These are phyloP conservation scores for Ceratobasidium sp. DNA, from an alignment of 1,284 basidiomycete genomes.

Conservation along the genomic window DNA sequence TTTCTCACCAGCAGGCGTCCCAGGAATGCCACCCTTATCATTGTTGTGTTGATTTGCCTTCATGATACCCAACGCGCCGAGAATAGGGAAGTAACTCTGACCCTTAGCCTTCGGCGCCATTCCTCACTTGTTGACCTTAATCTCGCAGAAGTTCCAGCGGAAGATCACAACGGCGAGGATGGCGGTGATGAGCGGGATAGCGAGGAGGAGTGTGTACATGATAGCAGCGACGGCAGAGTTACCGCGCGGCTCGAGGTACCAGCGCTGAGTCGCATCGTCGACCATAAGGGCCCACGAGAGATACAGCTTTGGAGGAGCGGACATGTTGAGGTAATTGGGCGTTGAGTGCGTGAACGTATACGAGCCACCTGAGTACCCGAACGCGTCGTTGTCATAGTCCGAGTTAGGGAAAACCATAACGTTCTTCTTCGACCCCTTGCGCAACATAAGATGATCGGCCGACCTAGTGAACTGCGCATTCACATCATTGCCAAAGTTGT, in stretches of 20 bases:
- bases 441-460: slow-evolving; percentile 80
- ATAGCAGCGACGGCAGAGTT: slow-evolving; percentile 82
- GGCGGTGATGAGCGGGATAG: slow-evolving; percentile 87
- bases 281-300: slow-evolving; percentile 87
- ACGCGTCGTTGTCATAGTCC: slow-evolving; percentile 78
- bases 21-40: slow-evolving; percentile 47
- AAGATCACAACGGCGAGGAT: slow-evolving; percentile 85
- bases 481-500: slow-evolving; percentile 65
- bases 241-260: slow-evolving; percentile 85
- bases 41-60: slow-evolving; percentile 42
- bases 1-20: slow-evolving; percentile 68
- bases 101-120: slow-evolving; percentile 68
- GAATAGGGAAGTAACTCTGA: slow-evolving; percentile 79
- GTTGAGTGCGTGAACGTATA: slow-evolving; percentile 85
- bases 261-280: slow-evolving; percentile 81
- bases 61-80: slow-evolving; percentile 60
- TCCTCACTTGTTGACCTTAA: slow-evolving; percentile 93
- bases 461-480: slow-evolving; percentile 66
- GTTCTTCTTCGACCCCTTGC: slow-evolving; percentile 81
- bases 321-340: slow-evolving; percentile 90
- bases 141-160: slow-evolving; percentile 96
- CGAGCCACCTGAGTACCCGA: slow-evolving; percentile 70
- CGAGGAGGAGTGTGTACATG: slow-evolving; percentile 84
- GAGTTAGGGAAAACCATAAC: slow-evolving; percentile 84
- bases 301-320: slow-evolving; percentile 71